Conservation (phyloP, 768 basidiomycete species). For the Tulasnella sp. region DNA sequence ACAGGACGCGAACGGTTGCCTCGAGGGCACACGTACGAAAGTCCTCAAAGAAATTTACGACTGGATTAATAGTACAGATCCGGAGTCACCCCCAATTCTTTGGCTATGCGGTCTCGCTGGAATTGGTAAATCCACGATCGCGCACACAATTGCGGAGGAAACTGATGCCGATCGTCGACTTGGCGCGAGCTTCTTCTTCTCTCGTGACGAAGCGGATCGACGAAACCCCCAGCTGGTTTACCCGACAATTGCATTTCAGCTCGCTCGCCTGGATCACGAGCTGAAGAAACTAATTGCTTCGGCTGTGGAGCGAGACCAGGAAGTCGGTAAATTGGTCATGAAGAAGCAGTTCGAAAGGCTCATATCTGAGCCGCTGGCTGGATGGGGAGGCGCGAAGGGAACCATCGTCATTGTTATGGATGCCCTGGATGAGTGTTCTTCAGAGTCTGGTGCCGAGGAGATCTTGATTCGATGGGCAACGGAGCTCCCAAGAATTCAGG, state of each 20-base stretch:
- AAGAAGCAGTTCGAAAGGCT: constrained; percentile 38
- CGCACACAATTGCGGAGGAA: constrained; percentile 44
- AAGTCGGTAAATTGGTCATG: constrained; percentile 34
- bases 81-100: constrained; percentile 35
- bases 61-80: neutral
- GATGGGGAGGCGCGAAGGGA: neutral
- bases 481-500: constrained; percentile 39
- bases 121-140: constrained; percentile 49
- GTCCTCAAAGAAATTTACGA: neutral
- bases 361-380: constrained; percentile 33
- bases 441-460: neutral
- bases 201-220: constrained; percentile 38
- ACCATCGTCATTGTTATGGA: constrained; percentile 46
- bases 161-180: constrained; percentile 39
- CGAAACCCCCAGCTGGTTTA: constrained; percentile 40
- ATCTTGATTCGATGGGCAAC: constrained; percentile 41
- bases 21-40: neutral
- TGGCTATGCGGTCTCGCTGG: constrained; percentile 47
- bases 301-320: constrained; percentile 21
- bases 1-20: neutral
- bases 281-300: constrained; percentile 15
- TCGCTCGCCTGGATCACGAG: constrained; percentile 39
- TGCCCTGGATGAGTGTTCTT: constrained; percentile 46
- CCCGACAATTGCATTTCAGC: constrained; percentile 44
- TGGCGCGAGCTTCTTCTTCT: constrained; percentile 47